These are phyloP conservation scores for Dentipellis sp. DNA, from an alignment of 768 basidiomycete species.

Conservation along the genomic window DNA sequence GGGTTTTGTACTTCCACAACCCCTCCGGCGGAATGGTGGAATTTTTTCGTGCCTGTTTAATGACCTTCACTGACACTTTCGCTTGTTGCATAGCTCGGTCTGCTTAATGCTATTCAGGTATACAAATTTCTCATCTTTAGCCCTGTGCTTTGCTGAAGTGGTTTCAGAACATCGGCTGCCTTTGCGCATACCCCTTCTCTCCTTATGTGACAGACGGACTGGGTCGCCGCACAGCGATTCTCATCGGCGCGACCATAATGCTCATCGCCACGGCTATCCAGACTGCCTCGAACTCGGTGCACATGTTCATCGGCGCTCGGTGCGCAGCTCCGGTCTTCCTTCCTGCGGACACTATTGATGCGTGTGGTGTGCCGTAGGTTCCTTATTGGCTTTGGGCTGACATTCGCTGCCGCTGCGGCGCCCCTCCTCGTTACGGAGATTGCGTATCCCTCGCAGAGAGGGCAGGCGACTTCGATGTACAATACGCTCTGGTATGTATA, in stretches of 20 bases:
- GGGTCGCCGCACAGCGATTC: constrained; percentile 28
- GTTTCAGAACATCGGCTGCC: constrained; percentile 28
- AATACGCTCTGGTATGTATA: constrained; percentile 32
- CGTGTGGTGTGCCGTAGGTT: constrained; percentile 16
- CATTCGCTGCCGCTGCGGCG: constrained; percentile 32
- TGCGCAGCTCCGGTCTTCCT: constrained; percentile 9
- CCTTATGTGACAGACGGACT: constrained; percentile 32
- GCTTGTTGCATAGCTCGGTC: constrained; percentile 20
- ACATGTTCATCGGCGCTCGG: constrained; percentile 37
- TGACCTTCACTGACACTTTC: not conserved
- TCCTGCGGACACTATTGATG: not conserved
- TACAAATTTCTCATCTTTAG: constrained; percentile 13
- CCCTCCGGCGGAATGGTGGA: not conserved
- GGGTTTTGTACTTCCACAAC: not conserved
- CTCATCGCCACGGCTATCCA: constrained; percentile 29
- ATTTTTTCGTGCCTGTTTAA: not conserved
- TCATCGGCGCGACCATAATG: constrained; percentile 31
- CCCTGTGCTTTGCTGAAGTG: not conserved
- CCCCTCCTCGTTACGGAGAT: constrained; percentile 43
- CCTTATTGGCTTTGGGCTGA: constrained; percentile 33
- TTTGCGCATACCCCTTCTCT: constrained; percentile 29
- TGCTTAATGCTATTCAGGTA: constrained; percentile 29
- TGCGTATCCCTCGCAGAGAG: constrained; percentile 40
- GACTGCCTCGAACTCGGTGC: constrained; percentile 28
- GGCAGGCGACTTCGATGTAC: constrained; percentile 33